phyloP scores from a whole-genome alignment of 345 rosid species.

The Dipteronia dyeriana region DNA sequence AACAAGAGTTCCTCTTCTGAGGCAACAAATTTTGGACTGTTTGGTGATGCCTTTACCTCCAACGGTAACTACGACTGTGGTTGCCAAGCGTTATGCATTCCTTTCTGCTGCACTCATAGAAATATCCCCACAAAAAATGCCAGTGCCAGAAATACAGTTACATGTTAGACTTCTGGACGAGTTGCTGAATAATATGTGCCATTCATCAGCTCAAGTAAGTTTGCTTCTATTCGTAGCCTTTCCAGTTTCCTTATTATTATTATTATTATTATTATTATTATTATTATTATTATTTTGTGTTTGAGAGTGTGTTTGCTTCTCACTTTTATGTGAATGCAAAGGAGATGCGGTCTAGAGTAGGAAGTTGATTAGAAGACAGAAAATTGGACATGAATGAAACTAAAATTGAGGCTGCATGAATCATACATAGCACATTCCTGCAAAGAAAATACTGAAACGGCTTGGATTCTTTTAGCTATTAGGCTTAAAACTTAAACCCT shows the following conservation, averaged over 20 bases:
- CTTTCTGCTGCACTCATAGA: constrained; percentile 92
- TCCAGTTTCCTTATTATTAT: background rate
- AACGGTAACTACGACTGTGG: constrained; percentile 75
- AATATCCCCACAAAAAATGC: constrained; percentile 85
- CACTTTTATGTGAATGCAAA: background rate
- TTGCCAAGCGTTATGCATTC: constrained; percentile 95
- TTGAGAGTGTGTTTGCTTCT: background rate
- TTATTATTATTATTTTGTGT: background rate
- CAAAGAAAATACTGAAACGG: background rate
- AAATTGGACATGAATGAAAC: background rate
- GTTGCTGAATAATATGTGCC: constrained; percentile 82
- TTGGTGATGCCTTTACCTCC: constrained; percentile 78
- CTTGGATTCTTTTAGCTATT: background rate
- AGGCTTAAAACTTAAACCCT: background rate
- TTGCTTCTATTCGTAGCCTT: constrained; percentile 6
- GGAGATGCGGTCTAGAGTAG: background rate
- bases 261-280: too few species aligned
- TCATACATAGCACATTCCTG: background rate
- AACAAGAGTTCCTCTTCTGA: constrained; percentile 69
- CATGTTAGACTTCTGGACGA: constrained; percentile 74
- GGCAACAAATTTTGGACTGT: constrained; percentile 82
- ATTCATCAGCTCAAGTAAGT: constrained; percentile 96
- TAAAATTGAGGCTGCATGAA: background rate
- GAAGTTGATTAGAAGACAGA: background rate
- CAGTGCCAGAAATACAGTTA: constrained; percentile 65